phyloP scores from a whole-genome alignment of 305 asterid species.

The Lippia alba region DNA sequence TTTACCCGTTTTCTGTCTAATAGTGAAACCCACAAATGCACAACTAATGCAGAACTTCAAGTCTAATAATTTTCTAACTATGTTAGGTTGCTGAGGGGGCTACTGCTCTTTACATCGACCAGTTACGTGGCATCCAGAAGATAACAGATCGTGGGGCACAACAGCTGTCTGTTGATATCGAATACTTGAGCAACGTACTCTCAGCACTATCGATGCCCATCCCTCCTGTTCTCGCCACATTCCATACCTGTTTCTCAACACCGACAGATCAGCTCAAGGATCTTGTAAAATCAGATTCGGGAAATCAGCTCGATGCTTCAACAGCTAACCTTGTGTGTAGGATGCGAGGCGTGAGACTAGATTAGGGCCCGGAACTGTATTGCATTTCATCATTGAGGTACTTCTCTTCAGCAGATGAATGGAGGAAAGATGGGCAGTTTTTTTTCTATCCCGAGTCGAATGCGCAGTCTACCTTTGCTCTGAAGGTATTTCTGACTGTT shows the following conservation, averaged over 20 bases:
- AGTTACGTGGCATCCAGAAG: constrained; percentile 87
- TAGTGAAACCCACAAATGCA: too few relatives aligned
- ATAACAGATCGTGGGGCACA: constrained; percentile 95
- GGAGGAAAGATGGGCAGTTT: neutral
- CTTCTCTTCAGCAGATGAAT: neutral
- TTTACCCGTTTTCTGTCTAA: too few relatives aligned
- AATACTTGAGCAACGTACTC: constrained; percentile 87
- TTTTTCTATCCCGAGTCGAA: neutral
- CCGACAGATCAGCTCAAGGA: constrained; percentile 85
- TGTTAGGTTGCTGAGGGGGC: constrained; percentile 97
- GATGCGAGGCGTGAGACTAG: constrained; percentile 78
- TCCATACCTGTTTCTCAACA: constrained; percentile 75
- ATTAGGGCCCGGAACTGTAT: constrained; percentile 33
- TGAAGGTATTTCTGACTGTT: neutral
- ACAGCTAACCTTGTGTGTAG: constrained; percentile 88
- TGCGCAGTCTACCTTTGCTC: neutral
- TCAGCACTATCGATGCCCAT: constrained; percentile 89
- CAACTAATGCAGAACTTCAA: neutral
- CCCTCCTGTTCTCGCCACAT: constrained; percentile 83
- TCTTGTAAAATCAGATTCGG: constrained; percentile 66
- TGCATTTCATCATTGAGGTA: constrained; percentile 1
- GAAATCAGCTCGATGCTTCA: constrained; percentile 78
- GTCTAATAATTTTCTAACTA: constrained; percentile 17
- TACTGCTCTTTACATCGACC: constrained; percentile 80
- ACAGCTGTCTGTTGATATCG: constrained; percentile 92